Evolutionary conservation across 495 filamentous ascomycete genomes (phyloP).

Genomic region (Halenospora varia): DNA sequence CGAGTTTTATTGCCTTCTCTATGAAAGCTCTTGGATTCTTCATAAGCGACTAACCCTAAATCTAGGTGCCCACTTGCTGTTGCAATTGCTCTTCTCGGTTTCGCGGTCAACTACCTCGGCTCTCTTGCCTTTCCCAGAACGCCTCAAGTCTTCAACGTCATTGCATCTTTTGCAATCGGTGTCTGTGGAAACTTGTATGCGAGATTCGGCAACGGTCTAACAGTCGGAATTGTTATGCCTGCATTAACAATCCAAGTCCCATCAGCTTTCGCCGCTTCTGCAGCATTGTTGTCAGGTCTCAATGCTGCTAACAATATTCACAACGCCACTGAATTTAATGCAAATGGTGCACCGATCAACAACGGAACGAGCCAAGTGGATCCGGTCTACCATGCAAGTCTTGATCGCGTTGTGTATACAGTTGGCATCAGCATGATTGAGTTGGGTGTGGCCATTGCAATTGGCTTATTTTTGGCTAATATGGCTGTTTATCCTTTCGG

Average conservation of each 20-base stretch:
- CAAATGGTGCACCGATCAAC: constrained; percentile 18
- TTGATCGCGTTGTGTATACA: constrained; percentile 73
- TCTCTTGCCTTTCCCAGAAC: constrained; percentile 67
- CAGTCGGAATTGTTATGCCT: constrained; percentile 83
- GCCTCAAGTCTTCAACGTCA: constrained; percentile 76
- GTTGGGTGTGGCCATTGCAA: constrained; percentile 88
- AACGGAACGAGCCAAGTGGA: constrained; percentile 18
- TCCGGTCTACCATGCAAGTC: constrained; percentile 18
- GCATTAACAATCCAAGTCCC: constrained; percentile 96
- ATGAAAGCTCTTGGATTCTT: too few relatives aligned
- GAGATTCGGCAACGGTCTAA: constrained; percentile 75
- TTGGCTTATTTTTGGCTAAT: constrained; percentile 83
- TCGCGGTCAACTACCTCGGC: constrained; percentile 80
- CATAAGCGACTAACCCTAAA: too few relatives aligned
- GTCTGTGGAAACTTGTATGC: constrained; percentile 86
- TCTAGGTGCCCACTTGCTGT: too few relatives aligned
- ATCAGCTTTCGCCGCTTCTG: constrained; percentile 79
- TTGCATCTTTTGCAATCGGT: constrained; percentile 84
- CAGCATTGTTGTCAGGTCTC: constrained; percentile 79
- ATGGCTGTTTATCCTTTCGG: constrained; percentile 87
- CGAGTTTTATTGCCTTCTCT: too few relatives aligned
- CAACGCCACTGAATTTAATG: constrained; percentile 31
- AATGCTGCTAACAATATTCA: constrained; percentile 78
- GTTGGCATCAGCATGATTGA: constrained; percentile 87
- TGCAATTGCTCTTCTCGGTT: constrained; percentile 78